phyloP scores from a whole-genome alignment of 495 filamentous ascomycete genomes.

The Trichocladium antarcticum region DNA sequence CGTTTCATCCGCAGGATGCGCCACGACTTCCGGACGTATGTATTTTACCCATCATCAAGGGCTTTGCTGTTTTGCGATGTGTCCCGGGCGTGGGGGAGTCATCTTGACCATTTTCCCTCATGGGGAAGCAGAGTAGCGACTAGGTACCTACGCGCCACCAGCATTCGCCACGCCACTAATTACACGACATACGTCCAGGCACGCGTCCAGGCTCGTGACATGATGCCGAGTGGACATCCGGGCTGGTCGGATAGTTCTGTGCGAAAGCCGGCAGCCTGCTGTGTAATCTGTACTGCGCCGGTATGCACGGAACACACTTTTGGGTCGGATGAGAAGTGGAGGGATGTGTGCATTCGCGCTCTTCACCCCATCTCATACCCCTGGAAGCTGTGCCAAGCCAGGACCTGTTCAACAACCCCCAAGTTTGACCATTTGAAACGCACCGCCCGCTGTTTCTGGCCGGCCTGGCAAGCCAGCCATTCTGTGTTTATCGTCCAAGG shows the following conservation, averaged over 20 bases:
- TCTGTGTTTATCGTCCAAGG: too few relatives aligned
- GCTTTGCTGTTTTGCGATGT: too few relatives aligned
- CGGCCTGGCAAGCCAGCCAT: neutral
- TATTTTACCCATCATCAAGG: too few relatives aligned
- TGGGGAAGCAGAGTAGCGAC: too few relatives aligned
- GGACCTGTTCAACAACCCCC: neutral
- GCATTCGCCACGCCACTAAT: neutral
- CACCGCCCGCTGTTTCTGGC: neutral
- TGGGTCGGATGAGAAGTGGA: neutral
- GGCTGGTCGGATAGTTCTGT: neutral
- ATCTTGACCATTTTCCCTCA: too few relatives aligned
- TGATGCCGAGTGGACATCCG: neutral
- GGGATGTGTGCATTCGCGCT: too few relatives aligned
- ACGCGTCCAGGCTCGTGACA: neutral
- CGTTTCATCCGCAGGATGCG: neutral
- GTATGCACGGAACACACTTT: slow-evolving; percentile 3
- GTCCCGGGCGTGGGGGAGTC: too few relatives aligned
- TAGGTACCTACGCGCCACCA: neutral
- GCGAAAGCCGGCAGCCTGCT: neutral
- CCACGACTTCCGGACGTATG: neutral
- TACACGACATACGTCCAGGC: neutral
- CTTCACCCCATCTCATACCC: too few relatives aligned
- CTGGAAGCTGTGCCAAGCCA: neutral
- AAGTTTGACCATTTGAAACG: neutral
- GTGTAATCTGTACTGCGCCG: neutral